Conservation (phyloP, 2,329 filamentous ascomycete species). For the Xylaria sp. region DNA sequence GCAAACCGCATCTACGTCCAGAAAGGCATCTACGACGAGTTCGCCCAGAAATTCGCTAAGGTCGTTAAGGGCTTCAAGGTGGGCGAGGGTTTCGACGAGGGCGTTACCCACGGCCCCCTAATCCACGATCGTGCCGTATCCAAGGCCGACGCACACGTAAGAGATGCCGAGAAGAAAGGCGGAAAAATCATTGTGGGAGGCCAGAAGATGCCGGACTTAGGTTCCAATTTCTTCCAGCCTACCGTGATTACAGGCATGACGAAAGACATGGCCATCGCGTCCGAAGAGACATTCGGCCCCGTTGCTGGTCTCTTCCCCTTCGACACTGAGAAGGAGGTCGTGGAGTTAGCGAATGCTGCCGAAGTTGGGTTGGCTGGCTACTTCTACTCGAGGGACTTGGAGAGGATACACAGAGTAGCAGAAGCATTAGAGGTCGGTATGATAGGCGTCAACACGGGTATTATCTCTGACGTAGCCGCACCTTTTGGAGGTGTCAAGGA, state of each 20-base stretch:
- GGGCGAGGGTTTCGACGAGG: slow-evolving; percentile 76
- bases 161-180: slow-evolving; percentile 82
- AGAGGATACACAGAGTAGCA: slow-evolving; percentile 69
- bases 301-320: slow-evolving; percentile 92
- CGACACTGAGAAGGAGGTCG: slow-evolving; percentile 87
- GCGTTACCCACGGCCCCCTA: slow-evolving; percentile 81
- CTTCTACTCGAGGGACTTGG: slow-evolving; percentile 80
- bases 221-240: slow-evolving; percentile 87
- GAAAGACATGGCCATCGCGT: slow-evolving; percentile 82
- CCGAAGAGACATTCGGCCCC: slow-evolving; percentile 95
- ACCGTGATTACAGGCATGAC: slow-evolving; percentile 92
- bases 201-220: slow-evolving; percentile 76
- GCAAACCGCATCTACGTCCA: slow-evolving; percentile 88
- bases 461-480: slow-evolving; percentile 68
- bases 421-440: slow-evolving; percentile 85
- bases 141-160: slow-evolving; percentile 84
- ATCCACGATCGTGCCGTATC: slow-evolving; percentile 85
- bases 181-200: slow-evolving; percentile 81
- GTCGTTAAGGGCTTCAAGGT: slow-evolving; percentile 81
- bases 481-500: slow-evolving; percentile 86
- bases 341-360: slow-evolving; percentile 81
- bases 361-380: slow-evolving; percentile 94
- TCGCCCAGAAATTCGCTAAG: slow-evolving; percentile 74
- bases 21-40: slow-evolving; percentile 79
- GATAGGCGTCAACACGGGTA: slow-evolving; percentile 84